A percentile compares a stretch with the other conserved stretches of the same genome.
These are phyloP conservation scores for Heritiera littoralis DNA, from an alignment of 345 rosid genomes.

Conservation along the genomic window DNA sequence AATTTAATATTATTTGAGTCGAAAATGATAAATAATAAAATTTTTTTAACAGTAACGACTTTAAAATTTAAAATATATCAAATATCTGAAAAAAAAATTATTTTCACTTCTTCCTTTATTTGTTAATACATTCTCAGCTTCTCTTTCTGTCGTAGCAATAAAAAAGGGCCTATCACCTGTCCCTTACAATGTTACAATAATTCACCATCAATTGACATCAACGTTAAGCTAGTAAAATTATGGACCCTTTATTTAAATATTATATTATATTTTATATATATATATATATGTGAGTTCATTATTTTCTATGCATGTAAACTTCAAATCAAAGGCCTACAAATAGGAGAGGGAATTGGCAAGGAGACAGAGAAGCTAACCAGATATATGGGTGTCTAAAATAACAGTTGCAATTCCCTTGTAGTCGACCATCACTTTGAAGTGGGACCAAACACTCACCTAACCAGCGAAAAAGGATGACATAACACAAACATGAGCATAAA, in stretches of 20 bases:
- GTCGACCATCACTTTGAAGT: conserved; percentile 31
- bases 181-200: background rate
- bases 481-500: too few species aligned
- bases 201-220: background rate
- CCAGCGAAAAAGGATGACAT: conserved; percentile 25
- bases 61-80: too few species aligned
- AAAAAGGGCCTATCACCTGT: too few species aligned
- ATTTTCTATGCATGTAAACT: background rate
- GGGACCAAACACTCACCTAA: conserved; percentile 48
- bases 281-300: background rate
- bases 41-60: too few species aligned
- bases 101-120: too few species aligned
- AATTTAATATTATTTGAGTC: too few species aligned
- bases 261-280: too few species aligned
- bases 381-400: conserved; percentile 20
- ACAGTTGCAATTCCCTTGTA: conserved; percentile 27
- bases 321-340: background rate
- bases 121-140: background rate
- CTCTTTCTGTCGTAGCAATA: background rate
- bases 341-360: background rate
- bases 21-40: too few species aligned
- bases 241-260: background rate
- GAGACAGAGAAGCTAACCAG: conserved; percentile 17
- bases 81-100: too few species aligned
- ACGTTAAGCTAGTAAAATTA: background rate